Evolutionary conservation across 1,284 basidiomycete species (phyloP), one percentile per base, ranked within the genome.

Genomic region (Ustilago cynodontis): DNA sequence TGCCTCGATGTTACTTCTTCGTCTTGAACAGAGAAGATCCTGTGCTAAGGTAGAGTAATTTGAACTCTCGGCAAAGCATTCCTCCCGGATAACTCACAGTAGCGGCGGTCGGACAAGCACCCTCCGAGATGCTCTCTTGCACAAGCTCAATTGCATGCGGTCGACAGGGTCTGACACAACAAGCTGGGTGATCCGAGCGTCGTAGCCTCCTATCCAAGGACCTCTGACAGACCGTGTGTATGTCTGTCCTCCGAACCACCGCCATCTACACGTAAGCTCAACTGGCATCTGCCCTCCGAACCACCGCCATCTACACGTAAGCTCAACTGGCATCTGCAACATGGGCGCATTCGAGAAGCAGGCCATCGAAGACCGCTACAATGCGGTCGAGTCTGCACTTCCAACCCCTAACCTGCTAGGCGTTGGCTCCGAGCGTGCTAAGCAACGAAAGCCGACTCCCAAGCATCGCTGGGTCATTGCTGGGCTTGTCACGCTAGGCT

Each of bases 341-440:
- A 73, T 73, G 71, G 65, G 41, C 29, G 26, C 16, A 10, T 29
- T 50, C 31, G 71, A 73, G 29, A 73, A 68, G 58, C 57, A 68
- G 45, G 41, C 43, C 33, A 16, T 61, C 26, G 49, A 73, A 43
- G 54, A 61, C 28, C 65, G 65, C 65, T 73, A 68, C 61, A 65
- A 73, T 55, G 71, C 71, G 35, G 49, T 61, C 62, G 61, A 61
- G 10, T 16, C 59, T 8, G 43, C 65, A 41, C 61, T 67, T 8
- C 70, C 65, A 1, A 31, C 57, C 11, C 70, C 70, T 26, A 65
- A 58, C 29, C 24, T 62, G 8, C 63, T 65, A 33, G 45, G 26
- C 31, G 49, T 47, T 50, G 22, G 22, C 45, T 28, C 24, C 20
- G 54, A 47, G 11, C 41, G 51, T 33, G 59, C 50, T 26, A 53